phyloP scores from a whole-genome alignment of 2,329 filamentous ascomycete species.

The Hypoxylon sp. region DNA sequence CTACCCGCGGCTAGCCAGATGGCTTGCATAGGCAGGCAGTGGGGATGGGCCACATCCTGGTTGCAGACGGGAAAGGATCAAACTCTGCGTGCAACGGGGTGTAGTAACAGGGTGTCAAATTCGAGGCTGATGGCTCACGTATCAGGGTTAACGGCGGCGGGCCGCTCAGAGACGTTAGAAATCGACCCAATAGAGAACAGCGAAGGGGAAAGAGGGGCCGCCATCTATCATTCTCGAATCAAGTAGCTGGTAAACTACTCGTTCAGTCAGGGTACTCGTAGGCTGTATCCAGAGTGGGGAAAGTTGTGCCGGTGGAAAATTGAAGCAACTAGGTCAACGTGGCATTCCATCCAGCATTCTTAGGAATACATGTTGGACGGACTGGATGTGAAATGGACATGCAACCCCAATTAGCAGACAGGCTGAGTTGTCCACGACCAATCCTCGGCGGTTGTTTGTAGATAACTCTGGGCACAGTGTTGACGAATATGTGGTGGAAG shows the following conservation, averaged over 20 bases:
- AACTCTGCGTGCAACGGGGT: constrained; percentile 47
- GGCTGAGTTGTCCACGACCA: constrained; percentile 51
- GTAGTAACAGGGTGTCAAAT: constrained; percentile 44
- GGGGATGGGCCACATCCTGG: constrained; percentile 46
- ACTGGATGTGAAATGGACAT: constrained; percentile 50
- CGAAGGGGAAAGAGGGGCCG: constrained; percentile 31
- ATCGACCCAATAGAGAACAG: constrained; percentile 46
- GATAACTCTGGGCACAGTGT: constrained; percentile 48
- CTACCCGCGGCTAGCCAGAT: constrained; percentile 51
- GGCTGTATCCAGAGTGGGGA: constrained; percentile 49
- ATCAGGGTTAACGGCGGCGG: constrained; percentile 38
- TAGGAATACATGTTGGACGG: constrained; percentile 48
- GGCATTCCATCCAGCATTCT: constrained; percentile 52
- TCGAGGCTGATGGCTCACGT: constrained; percentile 49
- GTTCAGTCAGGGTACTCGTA: constrained; percentile 49
- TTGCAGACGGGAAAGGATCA: constrained; percentile 51
- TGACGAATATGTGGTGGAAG: constrained; percentile 48
- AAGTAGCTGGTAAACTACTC: constrained; percentile 45
- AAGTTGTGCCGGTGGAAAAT: constrained; percentile 48
- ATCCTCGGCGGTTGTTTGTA: constrained; percentile 45
- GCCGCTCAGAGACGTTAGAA: constrained; percentile 33
- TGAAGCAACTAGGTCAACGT: constrained; percentile 51
- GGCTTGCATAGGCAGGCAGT: constrained; percentile 50
- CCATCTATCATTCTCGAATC: constrained; percentile 43
- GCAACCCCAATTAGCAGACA: constrained; percentile 52